phyloP scores from a whole-genome alignment of 495 filamentous ascomycete species.

The Chaetomium fimeti region DNA sequence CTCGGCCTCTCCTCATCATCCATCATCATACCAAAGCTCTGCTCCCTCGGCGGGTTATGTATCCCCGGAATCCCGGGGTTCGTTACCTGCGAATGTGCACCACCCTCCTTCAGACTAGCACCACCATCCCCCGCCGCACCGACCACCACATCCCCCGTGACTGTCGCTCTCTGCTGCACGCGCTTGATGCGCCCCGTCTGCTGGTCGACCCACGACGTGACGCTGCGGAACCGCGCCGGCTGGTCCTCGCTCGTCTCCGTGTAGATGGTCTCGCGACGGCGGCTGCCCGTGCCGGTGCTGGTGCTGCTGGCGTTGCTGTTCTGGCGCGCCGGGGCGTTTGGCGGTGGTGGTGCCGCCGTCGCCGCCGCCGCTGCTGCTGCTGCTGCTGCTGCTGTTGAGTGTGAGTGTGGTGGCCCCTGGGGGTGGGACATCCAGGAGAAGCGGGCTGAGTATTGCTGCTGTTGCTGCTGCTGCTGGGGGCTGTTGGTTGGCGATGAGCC shows the following conservation, averaged over 20 bases:
- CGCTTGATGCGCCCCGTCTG: conserved; percentile 48
- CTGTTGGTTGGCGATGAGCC: conserved; percentile 1
- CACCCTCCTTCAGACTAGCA: not conserved
- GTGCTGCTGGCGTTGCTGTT: conserved; percentile 13
- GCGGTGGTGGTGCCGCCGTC: not conserved
- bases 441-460: conserved; percentile 27
- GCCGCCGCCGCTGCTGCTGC: not conserved
- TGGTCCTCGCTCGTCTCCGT: conserved; percentile 49
- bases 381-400: not conserved
- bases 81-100: too few species aligned
- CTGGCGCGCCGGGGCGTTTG: not conserved
- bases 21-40: conserved; percentile 38
- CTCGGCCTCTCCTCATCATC: conserved; percentile 37
- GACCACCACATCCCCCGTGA: not conserved
- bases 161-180: conserved; percentile 33
- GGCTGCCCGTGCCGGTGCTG: conserved; percentile 3
- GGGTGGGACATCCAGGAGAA: conserved; percentile 43
- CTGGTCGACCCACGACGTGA: conserved; percentile 63
- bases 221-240: conserved; percentile 54
- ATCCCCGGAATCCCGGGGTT: conserved; percentile 35
- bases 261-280: conserved; percentile 46
- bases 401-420: not conserved
- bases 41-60: conserved; percentile 38
- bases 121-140: not conserved
- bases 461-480: conserved; percentile 10